Evolutionary conservation across 148 eudicot genomes (phyloP), one percentile per base, ranked within the genome.

Genomic region (Amaranthus cruentus): DNA sequence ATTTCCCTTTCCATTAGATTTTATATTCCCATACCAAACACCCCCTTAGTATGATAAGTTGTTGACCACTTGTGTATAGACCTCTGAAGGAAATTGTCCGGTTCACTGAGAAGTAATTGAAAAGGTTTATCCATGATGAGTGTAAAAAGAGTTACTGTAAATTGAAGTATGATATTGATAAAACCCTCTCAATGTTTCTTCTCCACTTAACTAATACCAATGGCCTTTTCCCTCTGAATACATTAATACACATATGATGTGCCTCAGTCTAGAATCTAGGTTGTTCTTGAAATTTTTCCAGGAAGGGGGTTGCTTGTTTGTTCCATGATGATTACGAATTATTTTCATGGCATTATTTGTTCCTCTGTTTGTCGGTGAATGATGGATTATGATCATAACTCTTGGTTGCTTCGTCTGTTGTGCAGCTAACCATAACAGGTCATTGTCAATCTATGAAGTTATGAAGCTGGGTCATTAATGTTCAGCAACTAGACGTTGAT

Each of bases 401-500:
- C 6, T 54, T 43, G 21, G 47, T 3, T 21, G 10, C 52, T 68
- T 14, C 61, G 42, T 68, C 15, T n/a, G 15, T 59, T 14, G 15
- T 76, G 71, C 83, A 80, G 83, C 57, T 66, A 76, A 58, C 15
- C 12, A 66, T 53, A 46, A 62, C 9, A 7, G 70, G 56, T 67
- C 55, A 67, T 7, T 50, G 54, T 44, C 38, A 44, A 5, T 9
- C 56, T 61, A 50, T 14, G 62, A 70, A 64, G 49, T 21, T 47
- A 71, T 13, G 70, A 66, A 71, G 73, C 62, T 9, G 57, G 44
- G 9, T 18, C 38, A 15, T 47, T 18, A 55, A 61, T 71, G 50
- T 70, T 54, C 64, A 12, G 42, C 14, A 52, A 62, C 64, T 43
- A 62, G 9, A 56, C 71, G 55, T 18, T 18, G 18, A 18, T 18